These are phyloP conservation scores for Lolium rigidum DNA, from an alignment of 176 grass and related monocot genomes.

Conservation along the genomic window DNA sequence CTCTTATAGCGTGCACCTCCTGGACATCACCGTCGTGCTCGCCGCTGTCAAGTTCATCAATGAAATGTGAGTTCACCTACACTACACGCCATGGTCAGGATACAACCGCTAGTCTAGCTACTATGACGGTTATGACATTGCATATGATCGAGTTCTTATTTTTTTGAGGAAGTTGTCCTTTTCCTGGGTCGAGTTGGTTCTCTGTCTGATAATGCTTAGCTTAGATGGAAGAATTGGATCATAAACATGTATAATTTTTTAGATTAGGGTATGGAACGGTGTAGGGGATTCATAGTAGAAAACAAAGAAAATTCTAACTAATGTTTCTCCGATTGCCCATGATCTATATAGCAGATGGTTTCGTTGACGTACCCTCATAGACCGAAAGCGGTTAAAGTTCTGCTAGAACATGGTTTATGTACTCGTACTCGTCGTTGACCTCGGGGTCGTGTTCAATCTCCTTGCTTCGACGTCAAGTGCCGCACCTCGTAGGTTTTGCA, in stretches of 20 bases:
- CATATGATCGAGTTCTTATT: slow-evolving; percentile 16
- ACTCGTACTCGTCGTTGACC: no score
- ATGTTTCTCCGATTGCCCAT: no score
- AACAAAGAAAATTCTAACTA: no score
- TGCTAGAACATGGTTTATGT: no score
- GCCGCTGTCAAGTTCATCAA: slow-evolving; percentile 74
- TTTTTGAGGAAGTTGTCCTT: neutral
- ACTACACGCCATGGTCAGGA: neutral
- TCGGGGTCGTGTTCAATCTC: no score
- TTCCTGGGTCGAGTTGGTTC: neutral
- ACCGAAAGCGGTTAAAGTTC: no score
- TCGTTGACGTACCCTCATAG: no score
- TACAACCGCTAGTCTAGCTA: neutral
- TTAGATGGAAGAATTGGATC: neutral
- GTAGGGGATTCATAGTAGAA: no score
- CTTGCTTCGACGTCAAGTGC: no score
- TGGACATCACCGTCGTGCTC: slow-evolving; percentile 69
- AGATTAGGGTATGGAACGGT: neutral
- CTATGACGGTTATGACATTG: neutral
- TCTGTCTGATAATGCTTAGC: neutral
- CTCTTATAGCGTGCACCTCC: slow-evolving; percentile 65
- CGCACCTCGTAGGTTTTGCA: no score
- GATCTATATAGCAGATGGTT: no score
- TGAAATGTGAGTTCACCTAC: slow-evolving; percentile 47
- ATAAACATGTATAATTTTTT: neutral